These are phyloP conservation scores for Phyllosticta citriasiana DNA, from an alignment of 2,329 filamentous ascomycete species.

Conservation along the genomic window DNA sequence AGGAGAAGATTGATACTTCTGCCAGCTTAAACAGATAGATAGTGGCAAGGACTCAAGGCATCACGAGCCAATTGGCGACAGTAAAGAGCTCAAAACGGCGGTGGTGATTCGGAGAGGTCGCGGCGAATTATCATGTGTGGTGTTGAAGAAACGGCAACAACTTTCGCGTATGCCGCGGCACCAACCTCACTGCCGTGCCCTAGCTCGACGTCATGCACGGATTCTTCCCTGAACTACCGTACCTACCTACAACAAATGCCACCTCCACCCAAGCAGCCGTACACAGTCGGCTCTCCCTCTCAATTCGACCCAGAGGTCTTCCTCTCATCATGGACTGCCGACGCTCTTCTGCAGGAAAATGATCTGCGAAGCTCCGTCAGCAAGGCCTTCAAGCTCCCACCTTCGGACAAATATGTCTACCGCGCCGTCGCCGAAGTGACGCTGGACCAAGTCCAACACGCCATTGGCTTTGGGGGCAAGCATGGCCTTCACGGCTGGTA, in stretches of 20 bases:
- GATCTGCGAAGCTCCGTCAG: constrained; percentile 38
- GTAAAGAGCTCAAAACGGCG: neutral
- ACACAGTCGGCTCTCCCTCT: neutral
- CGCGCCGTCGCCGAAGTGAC: constrained; percentile 42
- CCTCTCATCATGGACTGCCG: constrained; percentile 33
- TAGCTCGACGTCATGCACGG: neutral
- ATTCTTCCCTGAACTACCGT: neutral
- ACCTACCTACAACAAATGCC: constrained; percentile 1
- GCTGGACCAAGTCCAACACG: constrained; percentile 39
- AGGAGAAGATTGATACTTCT: too few species aligned
- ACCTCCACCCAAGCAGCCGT: constrained; percentile 1
- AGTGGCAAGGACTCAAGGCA: too few species aligned
- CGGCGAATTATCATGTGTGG: neutral
- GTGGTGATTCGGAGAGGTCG: neutral
- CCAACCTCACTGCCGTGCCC: neutral
- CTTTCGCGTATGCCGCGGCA: neutral
- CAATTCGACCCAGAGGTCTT: constrained; percentile 38
- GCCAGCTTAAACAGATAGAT: too few species aligned
- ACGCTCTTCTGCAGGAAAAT: constrained; percentile 27
- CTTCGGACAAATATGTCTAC: constrained; percentile 40
- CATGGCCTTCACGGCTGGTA: constrained; percentile 45
- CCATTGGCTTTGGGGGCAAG: constrained; percentile 36
- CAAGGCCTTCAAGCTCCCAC: constrained; percentile 37
- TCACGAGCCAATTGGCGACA: neutral
- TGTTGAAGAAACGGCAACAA: neutral